Evolutionary conservation across 495 filamentous ascomycete genomes (phyloP).

Genomic region (Endocarpon pusillum): DNA sequence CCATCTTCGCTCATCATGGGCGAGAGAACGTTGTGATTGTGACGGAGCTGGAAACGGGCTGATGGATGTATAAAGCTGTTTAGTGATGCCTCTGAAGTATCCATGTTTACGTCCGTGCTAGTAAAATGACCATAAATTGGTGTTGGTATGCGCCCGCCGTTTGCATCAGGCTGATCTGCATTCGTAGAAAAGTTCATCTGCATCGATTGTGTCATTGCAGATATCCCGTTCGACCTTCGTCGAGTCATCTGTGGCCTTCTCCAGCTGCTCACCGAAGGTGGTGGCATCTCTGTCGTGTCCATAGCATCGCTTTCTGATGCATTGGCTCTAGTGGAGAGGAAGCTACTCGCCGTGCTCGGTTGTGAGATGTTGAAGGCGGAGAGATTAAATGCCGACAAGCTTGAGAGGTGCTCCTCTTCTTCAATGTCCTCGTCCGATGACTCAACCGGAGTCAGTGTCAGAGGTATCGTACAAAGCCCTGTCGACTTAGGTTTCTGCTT

Average conservation of each 20-base stretch:
- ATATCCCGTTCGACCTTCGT: no score
- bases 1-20: no score
- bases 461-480: conserved; percentile 10
- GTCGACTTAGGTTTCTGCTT: conserved; percentile 7
- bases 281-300: no score
- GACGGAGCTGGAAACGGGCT: conserved; percentile 16
- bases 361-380: no score
- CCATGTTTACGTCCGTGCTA: conserved; percentile 12
- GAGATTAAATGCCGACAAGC: no score
- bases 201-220: conserved; percentile 17
- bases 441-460: conserved; percentile 23
- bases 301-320: no score
- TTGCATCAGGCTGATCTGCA: conserved; percentile 11
- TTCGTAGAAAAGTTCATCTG: conserved; percentile 11
- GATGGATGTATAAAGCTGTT: conserved; percentile 6
- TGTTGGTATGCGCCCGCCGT: conserved; percentile 21
- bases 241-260: no score
- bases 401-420: no score
- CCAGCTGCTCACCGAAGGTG: no score
- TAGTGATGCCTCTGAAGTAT: conserved; percentile 10
- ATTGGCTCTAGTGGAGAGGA: conserved; percentile 6
- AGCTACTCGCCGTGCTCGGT: conserved; percentile 25
- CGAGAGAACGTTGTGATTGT: no score
- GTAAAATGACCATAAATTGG: conserved; percentile 22
- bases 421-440: no score